phyloP scores from a whole-genome alignment of 2,329 filamentous ascomycete species.

The Colletotrichum filicis region DNA sequence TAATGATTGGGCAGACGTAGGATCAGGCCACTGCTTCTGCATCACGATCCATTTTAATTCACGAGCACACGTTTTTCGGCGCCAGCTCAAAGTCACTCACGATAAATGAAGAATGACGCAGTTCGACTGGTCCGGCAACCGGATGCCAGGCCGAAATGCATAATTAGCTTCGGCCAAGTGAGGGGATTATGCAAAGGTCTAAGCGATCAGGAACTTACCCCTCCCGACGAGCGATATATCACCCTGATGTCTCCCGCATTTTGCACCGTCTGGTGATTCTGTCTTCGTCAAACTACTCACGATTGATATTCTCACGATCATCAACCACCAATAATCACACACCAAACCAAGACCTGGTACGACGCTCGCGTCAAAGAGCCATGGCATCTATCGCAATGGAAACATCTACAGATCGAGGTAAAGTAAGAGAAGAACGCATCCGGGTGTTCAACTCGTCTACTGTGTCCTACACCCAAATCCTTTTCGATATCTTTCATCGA shows the following conservation, averaged over 20 bases:
- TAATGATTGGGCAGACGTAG: not conserved
- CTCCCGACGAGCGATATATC: conserved; percentile 13
- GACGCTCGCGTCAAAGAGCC: conserved; percentile 37
- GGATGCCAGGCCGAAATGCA: conserved; percentile 15
- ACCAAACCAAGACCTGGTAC: conserved; percentile 12
- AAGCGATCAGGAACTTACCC: conserved; percentile 7
- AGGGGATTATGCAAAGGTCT: conserved; percentile 14
- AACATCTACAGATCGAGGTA: conserved; percentile 56
- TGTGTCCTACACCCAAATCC: not conserved
- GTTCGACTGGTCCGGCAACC: not conserved
- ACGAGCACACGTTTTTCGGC: not conserved
- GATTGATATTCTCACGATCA: no score
- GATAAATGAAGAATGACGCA: conserved; percentile 2
- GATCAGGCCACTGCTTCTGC: not conserved
- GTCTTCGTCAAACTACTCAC: not conserved
- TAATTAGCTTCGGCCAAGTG: conserved; percentile 26
- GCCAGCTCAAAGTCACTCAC: not conserved
- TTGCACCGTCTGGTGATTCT: no score
- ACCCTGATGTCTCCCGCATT: not conserved
- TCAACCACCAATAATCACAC: not conserved
- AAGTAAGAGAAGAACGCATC: conserved; percentile 57
- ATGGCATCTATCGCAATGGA: conserved; percentile 45
- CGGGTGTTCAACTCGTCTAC: conserved; percentile 53
- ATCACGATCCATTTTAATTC: not conserved
- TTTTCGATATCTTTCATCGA: conserved; percentile 31